Conservation (phyloP, 2,329 filamentous ascomycete species). For the Pseudonectria foliicola region DNA sequence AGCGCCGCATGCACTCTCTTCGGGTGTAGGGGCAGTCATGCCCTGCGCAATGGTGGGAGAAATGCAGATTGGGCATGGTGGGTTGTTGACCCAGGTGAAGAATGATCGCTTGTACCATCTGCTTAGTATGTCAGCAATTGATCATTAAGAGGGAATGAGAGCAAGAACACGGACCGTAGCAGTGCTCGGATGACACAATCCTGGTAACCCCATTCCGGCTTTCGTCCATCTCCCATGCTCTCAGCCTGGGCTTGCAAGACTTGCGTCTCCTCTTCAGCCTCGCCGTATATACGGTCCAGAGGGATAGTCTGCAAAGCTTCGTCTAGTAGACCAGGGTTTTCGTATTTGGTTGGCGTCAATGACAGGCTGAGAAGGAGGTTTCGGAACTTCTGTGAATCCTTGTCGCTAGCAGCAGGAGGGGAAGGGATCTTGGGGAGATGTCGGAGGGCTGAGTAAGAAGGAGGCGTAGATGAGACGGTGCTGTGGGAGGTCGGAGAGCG, state of each 20-base stretch:
- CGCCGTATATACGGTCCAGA: conserved; percentile 82
- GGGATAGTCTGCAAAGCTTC: conserved; percentile 84
- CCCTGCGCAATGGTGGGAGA: conserved; percentile 78
- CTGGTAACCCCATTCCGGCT: conserved; percentile 92
- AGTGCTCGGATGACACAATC: conserved; percentile 90
- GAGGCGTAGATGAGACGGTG: conserved; percentile 30
- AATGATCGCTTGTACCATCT: conserved; percentile 91
- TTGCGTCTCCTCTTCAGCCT: conserved; percentile 90
- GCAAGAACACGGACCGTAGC: conserved; percentile 54
- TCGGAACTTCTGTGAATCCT: conserved; percentile 65
- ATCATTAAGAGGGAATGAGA: conserved; percentile 1
- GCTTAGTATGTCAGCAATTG: conserved; percentile 12
- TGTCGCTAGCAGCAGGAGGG: conserved; percentile 59
- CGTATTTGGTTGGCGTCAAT: conserved; percentile 84
- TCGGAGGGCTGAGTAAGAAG: conserved; percentile 42
- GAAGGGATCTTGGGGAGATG: conserved; percentile 57
- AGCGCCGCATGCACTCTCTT: conserved; percentile 84
- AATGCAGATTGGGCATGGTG: conserved; percentile 72
- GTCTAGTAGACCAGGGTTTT: conserved; percentile 90
- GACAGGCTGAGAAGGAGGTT: conserved; percentile 82
- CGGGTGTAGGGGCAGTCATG: conserved; percentile 75
- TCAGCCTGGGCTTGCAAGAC: conserved; percentile 81
- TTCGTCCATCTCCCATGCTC: conserved; percentile 72
- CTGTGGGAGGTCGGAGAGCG: conserved; percentile 42
- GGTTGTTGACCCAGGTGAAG: conserved; percentile 96